These are phyloP conservation scores for Isatis tinctoria DNA, from an alignment of 345 rosid genomes.

Conservation along the genomic window DNA sequence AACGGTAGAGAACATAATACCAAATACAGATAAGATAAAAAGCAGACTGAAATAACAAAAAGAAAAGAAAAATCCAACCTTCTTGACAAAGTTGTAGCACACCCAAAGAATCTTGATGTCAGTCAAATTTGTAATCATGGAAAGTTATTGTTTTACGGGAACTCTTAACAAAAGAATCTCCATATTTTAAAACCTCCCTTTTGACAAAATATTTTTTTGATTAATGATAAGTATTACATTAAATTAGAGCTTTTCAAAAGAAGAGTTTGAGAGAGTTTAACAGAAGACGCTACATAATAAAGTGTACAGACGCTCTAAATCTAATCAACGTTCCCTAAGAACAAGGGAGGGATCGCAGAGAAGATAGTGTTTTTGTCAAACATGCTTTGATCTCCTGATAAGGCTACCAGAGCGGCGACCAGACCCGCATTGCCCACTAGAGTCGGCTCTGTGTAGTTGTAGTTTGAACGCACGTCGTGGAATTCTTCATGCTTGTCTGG, in stretches of 20 bases:
- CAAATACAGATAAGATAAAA: neutral
- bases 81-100: neutral
- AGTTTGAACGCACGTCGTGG: constrained; percentile 73
- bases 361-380: constrained; percentile 85
- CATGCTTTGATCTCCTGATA: constrained; percentile 51
- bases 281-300: no score
- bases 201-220: no score
- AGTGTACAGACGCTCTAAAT: no score
- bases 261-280: no score
- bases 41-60: neutral
- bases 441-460: constrained; percentile 93
- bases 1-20: neutral
- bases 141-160: no score
- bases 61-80: neutral
- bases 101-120: no score
- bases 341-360: constrained; percentile 79
- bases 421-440: constrained; percentile 90
- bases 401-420: constrained; percentile 85
- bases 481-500: constrained; percentile 69
- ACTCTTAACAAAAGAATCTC: no score
- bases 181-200: no score
- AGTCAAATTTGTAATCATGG: no score
- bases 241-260: no score
- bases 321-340: no score
- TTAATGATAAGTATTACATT: no score